Percentiles rank a stretch among this genome's conserved stretches.
These are phyloP conservation scores for Chamaenerion angustifolium DNA, from an alignment of 345 rosid genomes.

Conservation along the genomic window DNA sequence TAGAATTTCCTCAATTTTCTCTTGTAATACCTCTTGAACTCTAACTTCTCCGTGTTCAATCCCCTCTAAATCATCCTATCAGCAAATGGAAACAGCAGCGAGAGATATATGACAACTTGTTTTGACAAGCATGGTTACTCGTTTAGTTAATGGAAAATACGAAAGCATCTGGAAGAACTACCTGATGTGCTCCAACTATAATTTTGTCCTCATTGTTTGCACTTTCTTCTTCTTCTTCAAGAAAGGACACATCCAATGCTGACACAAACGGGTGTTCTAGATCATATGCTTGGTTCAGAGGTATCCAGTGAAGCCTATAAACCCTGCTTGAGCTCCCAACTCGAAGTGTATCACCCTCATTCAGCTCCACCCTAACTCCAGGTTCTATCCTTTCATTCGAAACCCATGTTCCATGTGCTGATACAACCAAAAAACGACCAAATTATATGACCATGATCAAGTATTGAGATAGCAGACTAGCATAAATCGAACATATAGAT, in stretches of 20 bases:
- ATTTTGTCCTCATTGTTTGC: slow-evolving; percentile 9
- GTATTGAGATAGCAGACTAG: background rate
- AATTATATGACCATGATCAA: background rate
- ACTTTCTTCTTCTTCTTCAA: slow-evolving; percentile 21
- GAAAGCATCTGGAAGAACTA: background rate
- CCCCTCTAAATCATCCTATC: background rate
- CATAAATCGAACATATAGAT: no score
- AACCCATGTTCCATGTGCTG: slow-evolving; percentile 93
- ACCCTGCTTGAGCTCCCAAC: slow-evolving; percentile 77
- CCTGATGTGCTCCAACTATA: background rate
- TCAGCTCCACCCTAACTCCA: slow-evolving; percentile 47
- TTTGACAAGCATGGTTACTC: background rate
- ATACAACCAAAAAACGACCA: slow-evolving; percentile 4
- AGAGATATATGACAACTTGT: background rate
- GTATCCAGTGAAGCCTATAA: slow-evolving; percentile 77
- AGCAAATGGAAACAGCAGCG: background rate
- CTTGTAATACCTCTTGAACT: no score
- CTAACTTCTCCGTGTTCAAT: background rate
- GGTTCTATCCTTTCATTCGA: slow-evolving; percentile 65
- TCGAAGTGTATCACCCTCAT: slow-evolving; percentile 55
- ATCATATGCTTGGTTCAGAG: slow-evolving; percentile 52
- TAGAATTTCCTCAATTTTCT: no score
- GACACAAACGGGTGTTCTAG: slow-evolving; percentile 36
- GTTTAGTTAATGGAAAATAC: no score
- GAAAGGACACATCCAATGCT: slow-evolving; percentile 4